phyloP scores from a whole-genome alignment of 768 basidiomycete genomes.

The Thelephora ganbajun region DNA sequence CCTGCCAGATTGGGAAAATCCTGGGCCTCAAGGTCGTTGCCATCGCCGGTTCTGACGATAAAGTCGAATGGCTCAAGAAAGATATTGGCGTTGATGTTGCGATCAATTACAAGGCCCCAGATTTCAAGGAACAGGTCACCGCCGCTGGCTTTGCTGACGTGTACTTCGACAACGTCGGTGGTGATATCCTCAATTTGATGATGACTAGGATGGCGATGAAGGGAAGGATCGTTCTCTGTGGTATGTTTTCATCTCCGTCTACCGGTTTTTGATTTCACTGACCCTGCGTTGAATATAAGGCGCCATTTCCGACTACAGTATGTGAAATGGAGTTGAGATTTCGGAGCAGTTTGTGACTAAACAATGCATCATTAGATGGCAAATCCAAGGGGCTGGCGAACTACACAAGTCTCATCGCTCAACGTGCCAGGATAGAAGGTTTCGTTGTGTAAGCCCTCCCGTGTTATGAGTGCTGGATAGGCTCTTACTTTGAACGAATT shows the following conservation, averaged over 20 bases:
- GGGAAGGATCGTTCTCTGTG: conserved; percentile 73
- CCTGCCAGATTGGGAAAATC: conserved; percentile 73
- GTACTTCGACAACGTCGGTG: conserved; percentile 75
- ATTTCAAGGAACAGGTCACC: conserved; percentile 63
- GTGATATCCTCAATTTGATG: conserved; percentile 70
- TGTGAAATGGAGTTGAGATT: conserved; percentile 10
- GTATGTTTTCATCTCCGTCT: conserved; percentile 25
- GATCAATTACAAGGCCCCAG: conserved; percentile 75
- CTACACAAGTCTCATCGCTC: conserved; percentile 57
- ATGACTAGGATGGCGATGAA: conserved; percentile 61
- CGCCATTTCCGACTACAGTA: conserved; percentile 78
- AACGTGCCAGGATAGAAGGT: conserved; percentile 71
- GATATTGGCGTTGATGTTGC: conserved; percentile 75
- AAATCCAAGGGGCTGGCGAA: conserved; percentile 53
- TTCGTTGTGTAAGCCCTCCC: conserved; percentile 55
- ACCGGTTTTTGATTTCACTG: neutral
- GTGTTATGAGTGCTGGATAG: neutral
- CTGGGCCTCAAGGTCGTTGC: conserved; percentile 74
- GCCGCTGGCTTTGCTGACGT: conserved; percentile 61
- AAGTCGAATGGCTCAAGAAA: conserved; percentile 74
- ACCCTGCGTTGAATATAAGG: conserved; percentile 24
- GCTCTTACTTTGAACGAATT: neutral
- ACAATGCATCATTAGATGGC: conserved; percentile 25
- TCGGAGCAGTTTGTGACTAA: neutral
- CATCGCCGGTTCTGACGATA: conserved; percentile 75